Evolutionary conservation across 2,329 filamentous ascomycete species (phyloP).

Genomic region (Xylariaceae sp.): DNA sequence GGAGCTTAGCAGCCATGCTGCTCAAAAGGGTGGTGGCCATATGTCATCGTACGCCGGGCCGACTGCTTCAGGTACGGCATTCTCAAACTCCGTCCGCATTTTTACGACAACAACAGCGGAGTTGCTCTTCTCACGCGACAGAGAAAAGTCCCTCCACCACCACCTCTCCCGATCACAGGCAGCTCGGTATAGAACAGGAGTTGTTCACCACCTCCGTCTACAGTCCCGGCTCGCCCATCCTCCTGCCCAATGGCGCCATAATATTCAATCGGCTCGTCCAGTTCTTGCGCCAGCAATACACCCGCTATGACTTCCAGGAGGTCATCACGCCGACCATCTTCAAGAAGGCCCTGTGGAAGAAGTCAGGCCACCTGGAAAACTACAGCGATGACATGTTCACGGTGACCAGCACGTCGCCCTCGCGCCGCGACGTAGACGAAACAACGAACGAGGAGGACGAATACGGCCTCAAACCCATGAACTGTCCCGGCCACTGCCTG

Average conservation of each 20-base stretch:
- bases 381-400: constrained; percentile 92
- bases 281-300: constrained; percentile 79
- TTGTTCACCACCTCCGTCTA: constrained; percentile 75
- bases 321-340: constrained; percentile 88
- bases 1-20: constrained; percentile 25
- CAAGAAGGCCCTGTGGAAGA: constrained; percentile 81
- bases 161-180: constrained; percentile 49
- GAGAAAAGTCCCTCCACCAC: constrained; percentile 15
- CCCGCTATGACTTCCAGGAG: constrained; percentile 79
- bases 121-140: constrained; percentile 31
- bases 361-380: constrained; percentile 81
- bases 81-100: constrained; percentile 5
- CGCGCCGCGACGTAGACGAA: constrained; percentile 33
- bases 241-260: constrained; percentile 73
- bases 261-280: constrained; percentile 79
- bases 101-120: constrained; percentile 5
- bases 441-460: constrained; percentile 30
- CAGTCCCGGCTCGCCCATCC: constrained; percentile 80
- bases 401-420: constrained; percentile 54
- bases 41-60: constrained; percentile 15
- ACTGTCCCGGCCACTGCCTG: constrained; percentile 90
- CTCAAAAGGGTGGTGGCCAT: constrained; percentile 19
- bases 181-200: constrained; percentile 60
- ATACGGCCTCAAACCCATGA: constrained; percentile 86
- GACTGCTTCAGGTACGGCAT: constrained; percentile 16